phyloP scores from a whole-genome alignment of 805 yeast genomes.

The Kodamaea neixiangensis region DNA sequence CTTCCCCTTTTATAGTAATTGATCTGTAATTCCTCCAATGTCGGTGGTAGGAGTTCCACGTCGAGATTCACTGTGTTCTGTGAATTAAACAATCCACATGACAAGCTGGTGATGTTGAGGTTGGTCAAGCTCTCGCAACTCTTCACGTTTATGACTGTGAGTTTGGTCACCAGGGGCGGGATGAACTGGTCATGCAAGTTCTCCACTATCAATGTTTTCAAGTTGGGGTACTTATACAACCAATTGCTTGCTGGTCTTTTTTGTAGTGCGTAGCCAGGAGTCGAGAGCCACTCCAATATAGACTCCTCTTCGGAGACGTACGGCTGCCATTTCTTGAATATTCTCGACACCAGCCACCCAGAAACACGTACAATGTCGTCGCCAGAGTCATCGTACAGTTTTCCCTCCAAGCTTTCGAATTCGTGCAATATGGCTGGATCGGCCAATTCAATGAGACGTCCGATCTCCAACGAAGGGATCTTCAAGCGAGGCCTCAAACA shows the following conservation, averaged over 20 bases:
- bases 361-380: neutral
- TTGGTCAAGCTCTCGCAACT: neutral
- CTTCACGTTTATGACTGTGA: neutral
- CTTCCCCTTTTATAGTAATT: neutral
- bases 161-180: neutral
- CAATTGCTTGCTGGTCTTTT: neutral
- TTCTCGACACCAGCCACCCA: neutral
- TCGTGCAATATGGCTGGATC: neutral
- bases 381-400: neutral
- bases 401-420: neutral
- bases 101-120: neutral
- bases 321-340: neutral
- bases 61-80: neutral
- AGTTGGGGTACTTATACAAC: neutral
- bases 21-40: neutral
- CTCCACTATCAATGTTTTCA: neutral
- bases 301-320: neutral
- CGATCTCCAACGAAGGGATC: neutral
- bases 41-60: neutral
- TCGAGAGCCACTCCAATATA: neutral
- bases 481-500: neutral
- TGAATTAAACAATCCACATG: neutral
- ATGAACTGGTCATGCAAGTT: neutral
- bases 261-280: neutral
- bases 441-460: neutral